Conservation (phyloP, 345 rosid species). For the Camelina neglecta region DNA sequence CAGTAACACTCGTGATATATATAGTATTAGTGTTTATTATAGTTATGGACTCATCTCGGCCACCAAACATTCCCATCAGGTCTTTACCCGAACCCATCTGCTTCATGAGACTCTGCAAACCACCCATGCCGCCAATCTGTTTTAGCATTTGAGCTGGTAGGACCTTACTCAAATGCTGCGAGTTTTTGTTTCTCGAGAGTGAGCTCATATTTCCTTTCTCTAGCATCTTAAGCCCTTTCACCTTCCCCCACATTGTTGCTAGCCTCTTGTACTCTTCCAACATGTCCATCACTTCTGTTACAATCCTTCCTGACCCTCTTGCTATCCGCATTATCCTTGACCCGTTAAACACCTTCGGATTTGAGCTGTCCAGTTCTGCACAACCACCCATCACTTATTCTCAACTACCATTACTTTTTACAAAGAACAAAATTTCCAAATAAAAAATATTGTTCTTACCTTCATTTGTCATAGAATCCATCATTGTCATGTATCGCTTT, state of each 20-base stretch:
- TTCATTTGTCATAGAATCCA: constrained; percentile 97
- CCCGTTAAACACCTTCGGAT: constrained; percentile 76
- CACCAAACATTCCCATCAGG: constrained; percentile 96
- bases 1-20: no score
- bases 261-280: constrained; percentile 88
- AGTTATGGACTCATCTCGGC: constrained; percentile 41
- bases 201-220: constrained; percentile 87
- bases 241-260: constrained; percentile 76
- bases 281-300: constrained; percentile 87
- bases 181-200: constrained; percentile 79
- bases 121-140: constrained; percentile 93
- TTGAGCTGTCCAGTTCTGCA: constrained; percentile 85
- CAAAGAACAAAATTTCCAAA: not conserved
- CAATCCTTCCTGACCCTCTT: constrained; percentile 71
- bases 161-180: constrained; percentile 86
- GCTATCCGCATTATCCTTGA: constrained; percentile 84
- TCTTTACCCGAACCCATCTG: constrained; percentile 86
- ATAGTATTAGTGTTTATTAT: no score
- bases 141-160: constrained; percentile 81
- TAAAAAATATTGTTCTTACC: constrained; percentile 22
- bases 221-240: constrained; percentile 89
- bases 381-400: constrained; percentile 1
- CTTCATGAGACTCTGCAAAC: constrained; percentile 83
- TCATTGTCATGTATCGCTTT: constrained; percentile 92
- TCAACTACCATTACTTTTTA: not conserved